Evolutionary conservation across 192 early-diverging fungal species (phyloP).

Genomic region (Paraglomus brasilianum): DNA sequence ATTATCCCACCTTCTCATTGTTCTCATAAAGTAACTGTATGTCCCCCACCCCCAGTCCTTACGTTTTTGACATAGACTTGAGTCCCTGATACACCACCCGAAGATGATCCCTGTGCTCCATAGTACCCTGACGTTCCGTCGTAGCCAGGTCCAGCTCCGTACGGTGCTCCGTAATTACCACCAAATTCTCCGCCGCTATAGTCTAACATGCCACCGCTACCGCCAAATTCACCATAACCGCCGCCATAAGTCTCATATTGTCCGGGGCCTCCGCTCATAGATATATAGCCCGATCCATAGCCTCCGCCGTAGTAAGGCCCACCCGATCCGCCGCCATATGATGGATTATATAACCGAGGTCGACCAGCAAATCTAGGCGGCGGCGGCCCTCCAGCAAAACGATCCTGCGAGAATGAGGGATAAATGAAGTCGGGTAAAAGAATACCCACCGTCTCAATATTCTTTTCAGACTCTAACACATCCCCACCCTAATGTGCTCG

Average conservation of each 20-base stretch:
- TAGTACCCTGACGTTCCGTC: conserved; percentile 23
- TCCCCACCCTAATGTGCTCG: not conserved
- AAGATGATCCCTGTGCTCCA: conserved; percentile 13
- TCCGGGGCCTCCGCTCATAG: conserved; percentile 22
- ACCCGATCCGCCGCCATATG: conserved; percentile 8
- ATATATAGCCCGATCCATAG: not conserved
- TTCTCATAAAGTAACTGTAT: not conserved
- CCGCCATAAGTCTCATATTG: conserved; percentile 29
- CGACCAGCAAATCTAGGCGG: conserved; percentile 28
- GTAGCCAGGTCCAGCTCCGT: conserved; percentile 16
- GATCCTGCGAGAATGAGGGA: conserved; percentile 30
- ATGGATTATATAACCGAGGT: conserved; percentile 26
- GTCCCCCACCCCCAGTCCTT: too few species aligned
- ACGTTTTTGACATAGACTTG: conserved; percentile 50
- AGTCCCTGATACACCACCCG: conserved; percentile 32
- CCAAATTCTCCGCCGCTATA: conserved; percentile 28
- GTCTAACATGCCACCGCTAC: conserved; percentile 34
- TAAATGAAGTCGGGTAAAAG: conserved; percentile 29
- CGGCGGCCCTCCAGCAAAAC: conserved; percentile 36
- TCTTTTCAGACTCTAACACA: conserved; percentile 4
- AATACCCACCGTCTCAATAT: conserved; percentile 31
- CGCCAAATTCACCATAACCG: conserved; percentile 27
- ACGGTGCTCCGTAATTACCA: conserved; percentile 22
- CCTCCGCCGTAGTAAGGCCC: conserved; percentile 3
- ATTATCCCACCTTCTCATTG: not conserved